phyloP scores from a whole-genome alignment of 441 rosid genomes.

The Populus tomentosa region DNA sequence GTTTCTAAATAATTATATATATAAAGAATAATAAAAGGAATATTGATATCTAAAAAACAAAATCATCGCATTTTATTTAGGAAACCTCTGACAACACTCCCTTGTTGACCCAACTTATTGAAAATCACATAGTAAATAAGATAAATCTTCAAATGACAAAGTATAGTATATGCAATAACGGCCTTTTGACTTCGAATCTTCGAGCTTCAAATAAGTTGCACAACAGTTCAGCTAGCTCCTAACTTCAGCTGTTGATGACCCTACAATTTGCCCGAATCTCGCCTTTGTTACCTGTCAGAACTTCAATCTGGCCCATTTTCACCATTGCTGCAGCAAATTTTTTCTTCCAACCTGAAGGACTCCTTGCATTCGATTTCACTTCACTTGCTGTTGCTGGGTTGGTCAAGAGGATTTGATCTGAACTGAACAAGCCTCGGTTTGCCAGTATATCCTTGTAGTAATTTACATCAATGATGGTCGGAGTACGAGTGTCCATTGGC shows the following conservation, averaged over 20 bases:
- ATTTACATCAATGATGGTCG: conserved; percentile 22
- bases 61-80: neutral
- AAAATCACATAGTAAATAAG: neutral
- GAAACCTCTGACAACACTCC: neutral
- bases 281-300: conserved; percentile 41
- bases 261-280: conserved; percentile 54
- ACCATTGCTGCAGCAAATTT: conserved; percentile 61
- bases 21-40: neutral
- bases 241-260: conserved; percentile 33
- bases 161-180: neutral
- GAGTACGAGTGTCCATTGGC: conserved; percentile 42
- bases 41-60: too few species aligned
- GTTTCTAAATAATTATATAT: too few species aligned
- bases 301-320: conserved; percentile 61
- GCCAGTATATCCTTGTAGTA: conserved; percentile 33
- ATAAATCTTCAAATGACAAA: neutral
- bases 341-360: conserved; percentile 24
- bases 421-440: conserved; percentile 41
- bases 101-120: neutral
- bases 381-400: conserved; percentile 26
- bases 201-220: neutral
- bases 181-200: neutral
- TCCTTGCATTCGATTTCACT: conserved; percentile 26
- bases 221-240: neutral
- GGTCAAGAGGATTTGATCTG: conserved; percentile 45